Evolutionary conservation across 495 filamentous ascomycete genomes (phyloP).

Genomic region (Penicillium soppii): DNA sequence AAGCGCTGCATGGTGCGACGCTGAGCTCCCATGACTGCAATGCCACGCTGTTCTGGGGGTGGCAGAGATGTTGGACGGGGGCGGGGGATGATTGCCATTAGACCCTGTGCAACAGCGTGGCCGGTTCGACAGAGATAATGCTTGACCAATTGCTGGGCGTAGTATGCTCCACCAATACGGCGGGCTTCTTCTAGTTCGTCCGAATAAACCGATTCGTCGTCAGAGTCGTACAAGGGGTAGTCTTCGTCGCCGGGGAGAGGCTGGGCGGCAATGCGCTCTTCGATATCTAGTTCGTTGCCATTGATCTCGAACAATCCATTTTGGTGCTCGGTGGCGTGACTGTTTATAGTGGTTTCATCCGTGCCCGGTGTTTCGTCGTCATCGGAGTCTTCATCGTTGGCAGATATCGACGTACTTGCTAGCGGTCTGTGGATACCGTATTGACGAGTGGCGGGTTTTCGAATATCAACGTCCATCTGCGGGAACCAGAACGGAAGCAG

Average conservation of each 20-base stretch:
- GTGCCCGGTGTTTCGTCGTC: constrained; percentile 50
- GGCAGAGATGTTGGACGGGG: constrained; percentile 63
- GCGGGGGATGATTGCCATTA: constrained; percentile 55
- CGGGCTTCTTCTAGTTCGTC: constrained; percentile 72
- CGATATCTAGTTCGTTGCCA: constrained; percentile 64
- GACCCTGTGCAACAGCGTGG: constrained; percentile 38
- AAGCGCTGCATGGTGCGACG: constrained; percentile 64
- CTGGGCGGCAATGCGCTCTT: constrained; percentile 68
- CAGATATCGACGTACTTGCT: constrained; percentile 70
- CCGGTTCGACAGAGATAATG: constrained; percentile 41
- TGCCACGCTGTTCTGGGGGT: constrained; percentile 43
- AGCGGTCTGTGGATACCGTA: constrained; percentile 85
- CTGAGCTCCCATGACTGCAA: constrained; percentile 43
- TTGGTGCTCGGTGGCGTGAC: constrained; percentile 12
- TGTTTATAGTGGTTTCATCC: constrained; percentile 3
- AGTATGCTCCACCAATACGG: constrained; percentile 68
- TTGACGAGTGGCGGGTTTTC: constrained; percentile 79
- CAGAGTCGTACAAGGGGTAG: constrained; percentile 90
- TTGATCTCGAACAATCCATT: constrained; percentile 41
- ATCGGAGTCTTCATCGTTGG: constrained; percentile 67
- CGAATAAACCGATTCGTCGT: constrained; percentile 70
- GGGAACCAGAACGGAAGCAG: constrained; percentile 96
- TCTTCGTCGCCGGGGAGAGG: constrained; percentile 61
- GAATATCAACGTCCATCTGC: constrained; percentile 97
- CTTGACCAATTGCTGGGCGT: constrained; percentile 56